Evolutionary conservation across 2,329 filamentous ascomycete species (phyloP).

Genomic region (Pseudogymnoascus sp.): DNA sequence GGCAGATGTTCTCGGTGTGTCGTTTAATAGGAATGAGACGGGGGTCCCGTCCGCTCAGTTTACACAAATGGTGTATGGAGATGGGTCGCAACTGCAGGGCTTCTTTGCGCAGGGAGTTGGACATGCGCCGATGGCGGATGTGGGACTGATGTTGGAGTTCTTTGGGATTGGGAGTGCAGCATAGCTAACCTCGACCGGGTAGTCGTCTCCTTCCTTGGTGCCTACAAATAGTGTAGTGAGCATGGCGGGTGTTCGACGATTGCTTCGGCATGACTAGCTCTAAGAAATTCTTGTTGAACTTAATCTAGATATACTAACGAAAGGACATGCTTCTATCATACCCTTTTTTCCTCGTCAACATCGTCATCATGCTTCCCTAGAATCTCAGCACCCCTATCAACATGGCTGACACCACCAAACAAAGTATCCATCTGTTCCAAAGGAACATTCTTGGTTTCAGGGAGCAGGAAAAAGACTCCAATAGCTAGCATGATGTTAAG

Average conservation of each 20-base stretch:
- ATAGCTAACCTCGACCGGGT: background rate
- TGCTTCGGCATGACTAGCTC: slow-evolving; percentile 9
- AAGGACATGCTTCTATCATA: slow-evolving; percentile 8
- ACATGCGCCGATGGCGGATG: slow-evolving; percentile 18
- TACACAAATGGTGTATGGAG: slow-evolving; percentile 26
- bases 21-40: slow-evolving; percentile 18
- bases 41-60: slow-evolving; percentile 23
- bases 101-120: slow-evolving; percentile 26
- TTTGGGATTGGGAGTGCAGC: background rate
- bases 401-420: slow-evolving; percentile 34
- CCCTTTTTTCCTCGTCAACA: slow-evolving; percentile 6
- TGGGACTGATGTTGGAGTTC: background rate
- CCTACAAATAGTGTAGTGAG: background rate
- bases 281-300: slow-evolving; percentile 21
- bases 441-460: slow-evolving; percentile 46
- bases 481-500: slow-evolving; percentile 38
- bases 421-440: slow-evolving; percentile 47
- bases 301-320: slow-evolving; percentile 15
- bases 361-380: slow-evolving; percentile 17
- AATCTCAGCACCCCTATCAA: slow-evolving; percentile 23
- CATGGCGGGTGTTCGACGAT: slow-evolving; percentile 10
- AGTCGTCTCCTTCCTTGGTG: too few species aligned
- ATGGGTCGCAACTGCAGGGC: slow-evolving; percentile 26
- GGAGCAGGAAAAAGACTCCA: slow-evolving; percentile 45
- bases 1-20: slow-evolving; percentile 36